Evolutionary conservation across 176 grass and related monocot genomes (phyloP).

Genomic region (sorghum (Sorghum bicolor)): DNA sequence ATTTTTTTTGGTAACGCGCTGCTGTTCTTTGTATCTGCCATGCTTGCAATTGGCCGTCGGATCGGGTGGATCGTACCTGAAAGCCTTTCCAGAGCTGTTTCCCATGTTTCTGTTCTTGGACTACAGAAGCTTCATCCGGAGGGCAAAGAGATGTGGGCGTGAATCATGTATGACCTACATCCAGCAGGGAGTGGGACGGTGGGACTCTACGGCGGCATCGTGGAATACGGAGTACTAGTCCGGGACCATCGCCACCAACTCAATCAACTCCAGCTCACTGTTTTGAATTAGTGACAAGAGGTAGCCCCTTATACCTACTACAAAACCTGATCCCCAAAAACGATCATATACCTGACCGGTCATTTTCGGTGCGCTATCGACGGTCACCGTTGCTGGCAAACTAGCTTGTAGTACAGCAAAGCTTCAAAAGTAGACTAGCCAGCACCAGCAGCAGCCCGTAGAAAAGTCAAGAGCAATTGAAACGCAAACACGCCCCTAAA

Average conservation of each 20-base stretch:
- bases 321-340: background rate
- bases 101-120: background rate
- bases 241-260: conserved; percentile 12
- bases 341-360: background rate
- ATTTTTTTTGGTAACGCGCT: background rate
- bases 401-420: too few relatives aligned
- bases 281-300: background rate
- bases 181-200: background rate
- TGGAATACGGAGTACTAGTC: too few relatives aligned
- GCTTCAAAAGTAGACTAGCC: background rate
- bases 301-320: background rate
- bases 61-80: background rate
- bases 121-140: background rate
- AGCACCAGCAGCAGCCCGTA: background rate
- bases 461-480: background rate
- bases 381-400: too few relatives aligned
- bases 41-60: background rate
- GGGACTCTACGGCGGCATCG: background rate
- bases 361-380: background rate
- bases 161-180: background rate
- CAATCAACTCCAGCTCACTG: background rate
- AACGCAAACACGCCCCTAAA: background rate
- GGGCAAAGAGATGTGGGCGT: background rate
- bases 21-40: background rate
- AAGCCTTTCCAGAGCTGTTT: background rate